Evolutionary conservation across 164 flowering plant species (phyloP).

Genomic region (Pachysandra terminalis): DNA sequence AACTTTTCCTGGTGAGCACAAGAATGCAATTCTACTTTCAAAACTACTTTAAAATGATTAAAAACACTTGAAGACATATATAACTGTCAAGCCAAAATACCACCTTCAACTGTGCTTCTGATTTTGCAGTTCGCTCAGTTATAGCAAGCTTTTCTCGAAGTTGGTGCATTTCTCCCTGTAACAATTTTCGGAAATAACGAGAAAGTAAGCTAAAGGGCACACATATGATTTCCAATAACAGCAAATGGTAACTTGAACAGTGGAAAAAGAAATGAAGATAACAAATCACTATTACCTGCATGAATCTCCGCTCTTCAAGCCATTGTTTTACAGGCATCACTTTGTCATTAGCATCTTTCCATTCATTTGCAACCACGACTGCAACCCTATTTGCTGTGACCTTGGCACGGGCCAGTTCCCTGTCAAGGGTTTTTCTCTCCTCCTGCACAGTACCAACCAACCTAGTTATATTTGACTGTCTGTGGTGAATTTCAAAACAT

Average conservation of each 20-base stretch:
- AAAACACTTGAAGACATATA: no score
- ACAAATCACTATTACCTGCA: constrained; percentile 40
- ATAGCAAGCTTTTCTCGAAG: constrained; percentile 75
- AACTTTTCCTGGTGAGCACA: constrained; percentile 54
- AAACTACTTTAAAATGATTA: background rate
- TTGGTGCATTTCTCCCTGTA: constrained; percentile 88
- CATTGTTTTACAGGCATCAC: constrained; percentile 91
- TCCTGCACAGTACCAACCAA: constrained; percentile 38
- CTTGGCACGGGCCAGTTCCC: constrained; percentile 86
- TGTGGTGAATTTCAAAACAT: background rate
- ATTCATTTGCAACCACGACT: constrained; percentile 80
- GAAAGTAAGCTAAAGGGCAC: background rate
- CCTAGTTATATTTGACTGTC: background rate
- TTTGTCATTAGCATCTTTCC: constrained; percentile 90
- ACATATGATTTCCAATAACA: background rate
- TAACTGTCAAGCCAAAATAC: constrained; percentile 1
- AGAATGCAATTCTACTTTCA: constrained; percentile 1
- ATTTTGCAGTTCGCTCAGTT: constrained; percentile 64
- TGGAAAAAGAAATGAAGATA: background rate
- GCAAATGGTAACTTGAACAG: background rate
- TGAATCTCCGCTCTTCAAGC: constrained; percentile 69
- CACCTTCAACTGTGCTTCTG: constrained; percentile 81
- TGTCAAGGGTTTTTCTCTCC: constrained; percentile 73
- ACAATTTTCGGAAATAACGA: constrained; percentile 7
- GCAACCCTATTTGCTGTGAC: constrained; percentile 88